phyloP scores from a whole-genome alignment of 2,329 filamentous ascomycete genomes.

The Cercospora sesami region DNA sequence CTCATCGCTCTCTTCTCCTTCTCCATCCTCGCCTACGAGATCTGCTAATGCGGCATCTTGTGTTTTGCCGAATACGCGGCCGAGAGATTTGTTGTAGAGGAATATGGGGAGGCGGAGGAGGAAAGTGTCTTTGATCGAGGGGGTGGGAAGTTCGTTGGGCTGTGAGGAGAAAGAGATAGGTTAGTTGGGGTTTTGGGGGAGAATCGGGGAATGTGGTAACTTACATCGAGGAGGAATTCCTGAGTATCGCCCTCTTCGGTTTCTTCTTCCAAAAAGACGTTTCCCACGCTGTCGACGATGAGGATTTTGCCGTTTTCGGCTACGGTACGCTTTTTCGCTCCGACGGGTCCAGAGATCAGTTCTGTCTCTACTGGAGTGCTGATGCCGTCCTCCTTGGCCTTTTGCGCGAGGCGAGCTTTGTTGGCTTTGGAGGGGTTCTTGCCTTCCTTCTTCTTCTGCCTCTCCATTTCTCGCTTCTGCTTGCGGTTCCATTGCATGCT shows the following conservation, averaged over 20 bases:
- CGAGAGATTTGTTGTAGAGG: conserved; percentile 58
- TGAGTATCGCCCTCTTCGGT: conserved; percentile 80
- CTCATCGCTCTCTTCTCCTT: conserved; percentile 42
- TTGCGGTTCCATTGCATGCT: conserved; percentile 71
- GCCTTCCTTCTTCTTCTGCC: conserved; percentile 70
- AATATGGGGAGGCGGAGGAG: conserved; percentile 76
- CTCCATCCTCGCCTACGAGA: conserved; percentile 28
- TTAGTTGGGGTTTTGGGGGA: not conserved
- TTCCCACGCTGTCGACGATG: conserved; percentile 85
- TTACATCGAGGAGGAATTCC: conserved; percentile 85
- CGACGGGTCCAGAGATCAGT: conserved; percentile 61
- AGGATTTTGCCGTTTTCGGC: conserved; percentile 95
- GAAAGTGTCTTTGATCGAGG: conserved; percentile 78
- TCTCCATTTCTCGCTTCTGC: conserved; percentile 85
- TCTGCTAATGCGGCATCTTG: conserved; percentile 32
- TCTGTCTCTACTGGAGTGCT: conserved; percentile 58
- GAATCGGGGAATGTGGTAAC: conserved; percentile 40
- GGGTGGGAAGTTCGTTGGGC: conserved; percentile 75
- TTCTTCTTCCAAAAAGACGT: conserved; percentile 92
- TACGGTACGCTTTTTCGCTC: conserved; percentile 80
- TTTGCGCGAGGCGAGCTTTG: conserved; percentile 54
- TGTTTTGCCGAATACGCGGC: conserved; percentile 45
- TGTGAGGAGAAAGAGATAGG: not conserved
- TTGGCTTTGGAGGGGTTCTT: conserved; percentile 51
- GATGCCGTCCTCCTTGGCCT: conserved; percentile 50